Evolutionary conservation across 768 basidiomycete species (phyloP).

Genomic region (Tylopilus rubrobrunneus): DNA sequence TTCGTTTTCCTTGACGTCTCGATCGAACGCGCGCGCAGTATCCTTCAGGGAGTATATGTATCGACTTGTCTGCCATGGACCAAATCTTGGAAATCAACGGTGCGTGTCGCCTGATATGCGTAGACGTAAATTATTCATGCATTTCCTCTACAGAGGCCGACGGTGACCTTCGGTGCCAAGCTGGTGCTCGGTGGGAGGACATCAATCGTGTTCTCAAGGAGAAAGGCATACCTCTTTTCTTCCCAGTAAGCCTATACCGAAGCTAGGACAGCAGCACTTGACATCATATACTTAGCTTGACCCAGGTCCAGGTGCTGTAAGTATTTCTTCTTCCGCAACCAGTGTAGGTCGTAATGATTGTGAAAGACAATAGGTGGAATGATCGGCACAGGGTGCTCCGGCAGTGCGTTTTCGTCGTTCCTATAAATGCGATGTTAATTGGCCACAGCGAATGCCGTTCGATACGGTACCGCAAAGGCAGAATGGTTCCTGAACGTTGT

Average conservation of each 20-base stretch:
- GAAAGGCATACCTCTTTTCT: slow-evolving; percentile 75
- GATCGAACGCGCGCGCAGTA: slow-evolving; percentile 24
- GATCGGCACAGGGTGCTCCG: slow-evolving; percentile 83
- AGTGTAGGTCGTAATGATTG: slow-evolving; percentile 8
- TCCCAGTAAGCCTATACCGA: slow-evolving; percentile 54
- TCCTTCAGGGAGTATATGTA: slow-evolving; percentile 56
- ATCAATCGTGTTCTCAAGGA: slow-evolving; percentile 67
- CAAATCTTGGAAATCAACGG: slow-evolving; percentile 56
- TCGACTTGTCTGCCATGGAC: slow-evolving; percentile 68
- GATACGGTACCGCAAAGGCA: slow-evolving; percentile 83
- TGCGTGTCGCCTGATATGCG: slow-evolving; percentile 23
- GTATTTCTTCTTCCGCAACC: slow-evolving; percentile 18
- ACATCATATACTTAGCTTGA: slow-evolving; percentile 46
- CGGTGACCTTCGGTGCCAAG: slow-evolving; percentile 71
- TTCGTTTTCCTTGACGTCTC: not conserved
- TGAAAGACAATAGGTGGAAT: slow-evolving; percentile 79
- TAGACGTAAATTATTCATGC: slow-evolving; percentile 1
- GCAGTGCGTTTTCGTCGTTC: slow-evolving; percentile 49
- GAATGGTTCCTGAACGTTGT: slow-evolving; percentile 87
- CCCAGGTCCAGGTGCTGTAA: slow-evolving; percentile 66
- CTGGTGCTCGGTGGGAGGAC: slow-evolving; percentile 76
- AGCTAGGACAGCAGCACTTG: not conserved
- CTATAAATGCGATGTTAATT: not conserved
- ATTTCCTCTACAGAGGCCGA: slow-evolving; percentile 50
- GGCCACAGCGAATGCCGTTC: slow-evolving; percentile 64